phyloP scores from a whole-genome alignment of 169 alveolate species.

The Plasmodium gaboni region DNA sequence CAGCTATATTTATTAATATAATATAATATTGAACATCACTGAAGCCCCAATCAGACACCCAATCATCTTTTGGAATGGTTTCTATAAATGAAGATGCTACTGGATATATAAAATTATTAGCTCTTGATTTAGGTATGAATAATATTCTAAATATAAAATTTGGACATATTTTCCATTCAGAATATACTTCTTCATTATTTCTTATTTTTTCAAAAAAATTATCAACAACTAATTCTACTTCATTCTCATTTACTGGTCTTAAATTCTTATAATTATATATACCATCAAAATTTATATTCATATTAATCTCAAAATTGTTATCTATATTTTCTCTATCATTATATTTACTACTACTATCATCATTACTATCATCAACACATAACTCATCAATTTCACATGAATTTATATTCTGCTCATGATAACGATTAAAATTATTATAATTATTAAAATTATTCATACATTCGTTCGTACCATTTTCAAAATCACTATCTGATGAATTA shows the following conservation, averaged over 20 bases:
- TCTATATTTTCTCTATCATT: conserved; percentile 1
- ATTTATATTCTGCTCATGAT: conserved; percentile 64
- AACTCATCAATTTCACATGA: conserved; percentile 59
- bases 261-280: conserved; percentile 48
- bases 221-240: conserved; percentile 59
- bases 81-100: conserved; percentile 84
- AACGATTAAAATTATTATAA: conserved; percentile 56
- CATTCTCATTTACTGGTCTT: conserved; percentile 71
- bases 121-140: conserved; percentile 61
- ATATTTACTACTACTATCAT: conserved; percentile 21
- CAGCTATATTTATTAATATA: conserved; percentile 84
- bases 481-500: conserved; percentile 53
- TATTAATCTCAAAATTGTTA: conserved; percentile 22
- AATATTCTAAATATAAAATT: conserved; percentile 66
- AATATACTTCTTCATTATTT: conserved; percentile 55
- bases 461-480: conserved; percentile 14
- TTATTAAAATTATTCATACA: conserved; percentile 26
- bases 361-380: conserved; percentile 71
- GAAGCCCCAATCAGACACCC: conserved; percentile 91
- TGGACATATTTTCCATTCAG: conserved; percentile 72
- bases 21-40: conserved; percentile 86
- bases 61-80: conserved; percentile 85
- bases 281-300: conserved; percentile 33
- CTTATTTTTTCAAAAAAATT: conserved; percentile 66
- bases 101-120: conserved; percentile 50